These are phyloP conservation scores for Malbranchea zuffiana DNA, from an alignment of 2,329 filamentous ascomycete species.

Conservation along the genomic window DNA sequence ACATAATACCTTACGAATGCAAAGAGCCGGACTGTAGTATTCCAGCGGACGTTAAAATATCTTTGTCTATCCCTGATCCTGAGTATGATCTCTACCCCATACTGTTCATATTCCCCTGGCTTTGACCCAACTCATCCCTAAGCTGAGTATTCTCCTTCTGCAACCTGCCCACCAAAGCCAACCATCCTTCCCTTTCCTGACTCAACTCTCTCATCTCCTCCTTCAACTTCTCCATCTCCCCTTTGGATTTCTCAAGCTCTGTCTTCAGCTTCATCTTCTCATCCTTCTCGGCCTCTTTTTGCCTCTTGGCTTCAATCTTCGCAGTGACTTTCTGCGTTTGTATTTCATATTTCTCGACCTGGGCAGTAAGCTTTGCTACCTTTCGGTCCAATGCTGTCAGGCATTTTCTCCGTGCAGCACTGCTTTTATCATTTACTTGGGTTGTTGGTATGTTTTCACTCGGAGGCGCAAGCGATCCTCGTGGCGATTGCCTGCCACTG, in stretches of 20 bases:
- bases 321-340: slow-evolving; percentile 31
- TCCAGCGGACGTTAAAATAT: too few relatives aligned
- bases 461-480: background rate
- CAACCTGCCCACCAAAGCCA: slow-evolving; percentile 43
- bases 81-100: too few relatives aligned
- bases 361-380: slow-evolving; percentile 28
- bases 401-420: slow-evolving; percentile 20
- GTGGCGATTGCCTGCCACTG: background rate
- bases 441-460: slow-evolving; percentile 20
- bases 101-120: too few relatives aligned
- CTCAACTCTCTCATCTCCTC: slow-evolving; percentile 40
- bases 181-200: slow-evolving; percentile 40
- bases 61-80: too few relatives aligned
- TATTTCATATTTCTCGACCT: slow-evolving; percentile 34
- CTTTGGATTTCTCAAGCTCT: slow-evolving; percentile 38
- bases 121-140: slow-evolving; percentile 11
- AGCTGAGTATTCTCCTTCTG: slow-evolving; percentile 49
- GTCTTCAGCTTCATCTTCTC: slow-evolving; percentile 33
- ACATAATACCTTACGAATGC: too few relatives aligned
- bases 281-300: slow-evolving; percentile 32
- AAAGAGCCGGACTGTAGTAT: too few relatives aligned
- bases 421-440: slow-evolving; percentile 19
- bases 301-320: slow-evolving; percentile 30
- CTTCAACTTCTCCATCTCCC: slow-evolving; percentile 37
- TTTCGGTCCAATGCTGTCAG: slow-evolving; percentile 23